Percentiles rank a stretch among this genome's conserved stretches.
These are phyloP conservation scores for Calocybe gangraenosa DNA, from an alignment of 768 basidiomycete species.

Conservation along the genomic window DNA sequence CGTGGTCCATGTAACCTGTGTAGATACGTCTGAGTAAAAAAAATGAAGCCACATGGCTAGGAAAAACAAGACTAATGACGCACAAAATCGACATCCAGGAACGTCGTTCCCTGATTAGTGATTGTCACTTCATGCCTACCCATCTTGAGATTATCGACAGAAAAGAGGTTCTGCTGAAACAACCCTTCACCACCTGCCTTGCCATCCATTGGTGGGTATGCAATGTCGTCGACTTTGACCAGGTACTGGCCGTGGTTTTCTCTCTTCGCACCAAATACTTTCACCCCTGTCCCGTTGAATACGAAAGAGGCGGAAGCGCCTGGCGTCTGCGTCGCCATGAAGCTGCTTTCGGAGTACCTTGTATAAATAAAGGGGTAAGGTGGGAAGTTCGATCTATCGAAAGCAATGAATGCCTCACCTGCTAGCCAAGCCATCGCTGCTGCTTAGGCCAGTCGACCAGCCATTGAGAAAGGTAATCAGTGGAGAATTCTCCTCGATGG, in stretches of 20 bases:
- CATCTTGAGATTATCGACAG: constrained; percentile 25
- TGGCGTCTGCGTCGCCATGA: constrained; percentile 29
- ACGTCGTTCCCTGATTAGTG: constrained; percentile 21
- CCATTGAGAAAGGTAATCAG: constrained; percentile 12
- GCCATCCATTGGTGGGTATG: constrained; percentile 26
- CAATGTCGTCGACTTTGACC: constrained; percentile 35
- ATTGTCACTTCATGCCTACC: constrained; percentile 35
- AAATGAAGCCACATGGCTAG: background rate
- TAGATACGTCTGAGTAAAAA: background rate
- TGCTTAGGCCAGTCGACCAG: constrained; percentile 12
- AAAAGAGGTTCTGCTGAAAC: constrained; percentile 42
- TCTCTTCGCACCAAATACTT: constrained; percentile 48
- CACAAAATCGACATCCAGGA: constrained; percentile 48
- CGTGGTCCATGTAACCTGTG: constrained; percentile 29
- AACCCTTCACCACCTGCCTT: constrained; percentile 17
- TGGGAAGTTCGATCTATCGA: background rate
- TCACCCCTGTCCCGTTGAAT: constrained; percentile 47
- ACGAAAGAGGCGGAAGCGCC: constrained; percentile 32
- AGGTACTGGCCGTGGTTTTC: constrained; percentile 41
- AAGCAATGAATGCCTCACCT: constrained; percentile 3
- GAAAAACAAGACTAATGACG: constrained; percentile 14
- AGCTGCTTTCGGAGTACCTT: constrained; percentile 35
- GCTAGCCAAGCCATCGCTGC: constrained; percentile 2
- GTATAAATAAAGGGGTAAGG: background rate
- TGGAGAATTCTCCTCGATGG: constrained; percentile 16